Evolutionary conservation across 2,329 filamentous ascomycete genomes (phyloP).

Genomic region (Penicillium sp.): DNA sequence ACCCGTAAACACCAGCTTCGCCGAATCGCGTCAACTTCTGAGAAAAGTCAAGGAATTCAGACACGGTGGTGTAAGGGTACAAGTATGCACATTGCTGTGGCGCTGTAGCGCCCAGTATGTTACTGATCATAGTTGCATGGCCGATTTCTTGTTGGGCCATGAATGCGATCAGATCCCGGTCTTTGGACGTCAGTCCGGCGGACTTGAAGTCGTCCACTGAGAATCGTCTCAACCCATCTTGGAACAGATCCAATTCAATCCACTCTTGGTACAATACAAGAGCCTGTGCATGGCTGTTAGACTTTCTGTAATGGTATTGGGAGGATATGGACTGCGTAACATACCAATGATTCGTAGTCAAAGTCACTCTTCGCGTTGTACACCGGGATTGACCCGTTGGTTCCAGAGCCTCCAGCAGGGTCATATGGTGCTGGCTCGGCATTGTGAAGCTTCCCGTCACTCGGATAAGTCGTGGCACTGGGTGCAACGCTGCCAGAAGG

Average conservation of each 20-base stretch:
- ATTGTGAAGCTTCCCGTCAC: constrained; percentile 68
- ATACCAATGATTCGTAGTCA: constrained; percentile 72
- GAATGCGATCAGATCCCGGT: constrained; percentile 70
- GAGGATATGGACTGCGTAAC: constrained; percentile 5
- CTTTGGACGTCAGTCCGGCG: constrained; percentile 67
- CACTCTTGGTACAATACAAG: constrained; percentile 68
- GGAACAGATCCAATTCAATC: constrained; percentile 74
- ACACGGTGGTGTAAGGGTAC: constrained; percentile 74
- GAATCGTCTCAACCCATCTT: constrained; percentile 71
- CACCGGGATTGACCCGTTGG: constrained; percentile 73
- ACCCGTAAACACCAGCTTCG: constrained; percentile 78
- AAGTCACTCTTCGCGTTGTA: constrained; percentile 81
- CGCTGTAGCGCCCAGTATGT: constrained; percentile 72
- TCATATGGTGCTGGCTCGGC: constrained; percentile 70
- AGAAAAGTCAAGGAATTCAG: constrained; percentile 79
- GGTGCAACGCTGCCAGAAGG: constrained; percentile 58
- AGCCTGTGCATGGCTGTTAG: constrained; percentile 37
- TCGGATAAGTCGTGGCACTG: constrained; percentile 68
- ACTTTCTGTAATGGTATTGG: neutral
- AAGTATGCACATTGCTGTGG: constrained; percentile 78
- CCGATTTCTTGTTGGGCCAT: constrained; percentile 78
- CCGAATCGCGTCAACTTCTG: constrained; percentile 83
- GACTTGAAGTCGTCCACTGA: constrained; percentile 67
- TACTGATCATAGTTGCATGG: constrained; percentile 73
- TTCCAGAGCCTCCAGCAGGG: constrained; percentile 72